Base-by-base conservation (phyloP, 2,329 filamentous ascomycete genomes). In the Cordyceps militaris region DNA sequence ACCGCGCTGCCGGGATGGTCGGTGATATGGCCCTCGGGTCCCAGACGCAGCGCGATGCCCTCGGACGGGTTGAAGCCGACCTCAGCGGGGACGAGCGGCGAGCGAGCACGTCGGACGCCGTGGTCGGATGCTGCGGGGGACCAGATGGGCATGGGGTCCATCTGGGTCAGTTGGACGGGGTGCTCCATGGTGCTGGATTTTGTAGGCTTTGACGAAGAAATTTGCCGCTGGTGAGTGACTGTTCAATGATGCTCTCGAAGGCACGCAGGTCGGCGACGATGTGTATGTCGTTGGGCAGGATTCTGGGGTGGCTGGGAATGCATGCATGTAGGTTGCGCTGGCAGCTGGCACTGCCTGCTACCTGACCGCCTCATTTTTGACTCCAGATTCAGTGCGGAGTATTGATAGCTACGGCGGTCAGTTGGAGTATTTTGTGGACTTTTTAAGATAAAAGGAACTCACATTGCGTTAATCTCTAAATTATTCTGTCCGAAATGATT, bases 1-100 rank as follows among this genome's bases (percentile, higher is more conserved):
- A 60, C 59, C 36, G 54, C 61, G 62, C 63, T 63, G 47, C 58
- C 50, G 2, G 65, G 61, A 21, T 63, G 61, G 34, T 65, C 60
- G 21, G 60, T 61, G 36, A 64, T 61, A 23, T 64, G 64, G 7
- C 59, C 59, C 48, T 63, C 64, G 19, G 61, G 60, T 7, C 59
- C 61, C 9, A 61, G 60, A 8, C 63, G 62, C 32, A 65, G 30
- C n/a, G 60, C 60, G 16, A 65, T 57, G 50, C 61, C 58, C 30
- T 48, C 52, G 16, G 36, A 10, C 24, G 43, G 32, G 13, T 3
- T 10, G 8, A 7, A 11, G 13, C 28, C 52, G 21, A 23, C 30
- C 9, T 16, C 21, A 10, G 14, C 5, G 1, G 43, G 52, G 5
- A 38, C 4, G 4, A 55, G 40, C n/a, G 52, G 52, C 16, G 52